These are phyloP conservation scores for Trichothecium sympodiale DNA, from an alignment of 2,329 filamentous ascomycete genomes.

Conservation along the genomic window DNA sequence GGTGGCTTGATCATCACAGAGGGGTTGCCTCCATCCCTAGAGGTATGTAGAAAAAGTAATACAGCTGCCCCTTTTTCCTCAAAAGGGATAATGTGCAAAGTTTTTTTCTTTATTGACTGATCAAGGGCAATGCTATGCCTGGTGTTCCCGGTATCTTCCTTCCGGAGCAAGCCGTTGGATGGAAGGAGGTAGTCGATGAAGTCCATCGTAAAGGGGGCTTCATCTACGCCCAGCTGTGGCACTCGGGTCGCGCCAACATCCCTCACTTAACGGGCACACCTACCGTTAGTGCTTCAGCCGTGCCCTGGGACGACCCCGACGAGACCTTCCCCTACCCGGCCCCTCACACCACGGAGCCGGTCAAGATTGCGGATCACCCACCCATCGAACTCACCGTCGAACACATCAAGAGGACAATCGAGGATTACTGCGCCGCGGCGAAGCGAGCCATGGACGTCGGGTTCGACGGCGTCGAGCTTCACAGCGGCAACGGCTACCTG, in stretches of 20 bases:
- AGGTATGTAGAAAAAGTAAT: constrained; percentile 12
- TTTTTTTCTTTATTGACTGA: neutral
- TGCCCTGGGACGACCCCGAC: constrained; percentile 33
- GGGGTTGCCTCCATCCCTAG: constrained; percentile 34
- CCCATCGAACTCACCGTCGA: constrained; percentile 24
- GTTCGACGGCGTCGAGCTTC: constrained; percentile 33
- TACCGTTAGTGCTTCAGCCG: constrained; percentile 26
- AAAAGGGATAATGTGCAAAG: neutral
- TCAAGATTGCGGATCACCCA: constrained; percentile 21
- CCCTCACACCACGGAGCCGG: constrained; percentile 22
- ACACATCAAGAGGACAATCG: constrained; percentile 25
- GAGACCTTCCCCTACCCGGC: constrained; percentile 24
- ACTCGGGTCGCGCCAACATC: constrained; percentile 27
- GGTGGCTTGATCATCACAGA: constrained; percentile 33
- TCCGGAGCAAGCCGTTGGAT: constrained; percentile 41
- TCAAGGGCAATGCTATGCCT: constrained; percentile 19
- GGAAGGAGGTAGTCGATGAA: constrained; percentile 46
- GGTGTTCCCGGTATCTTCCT: constrained; percentile 49
- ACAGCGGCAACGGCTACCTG: constrained; percentile 27
- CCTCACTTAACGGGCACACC: constrained; percentile 22
- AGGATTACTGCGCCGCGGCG: constrained; percentile 17
- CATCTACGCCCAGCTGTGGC: constrained; percentile 52
- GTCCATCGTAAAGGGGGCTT: constrained; percentile 50
- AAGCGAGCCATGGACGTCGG: constrained; percentile 40
- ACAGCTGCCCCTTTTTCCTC: neutral